phyloP scores from a whole-genome alignment of 345 rosid genomes.

The Salix brachista region DNA sequence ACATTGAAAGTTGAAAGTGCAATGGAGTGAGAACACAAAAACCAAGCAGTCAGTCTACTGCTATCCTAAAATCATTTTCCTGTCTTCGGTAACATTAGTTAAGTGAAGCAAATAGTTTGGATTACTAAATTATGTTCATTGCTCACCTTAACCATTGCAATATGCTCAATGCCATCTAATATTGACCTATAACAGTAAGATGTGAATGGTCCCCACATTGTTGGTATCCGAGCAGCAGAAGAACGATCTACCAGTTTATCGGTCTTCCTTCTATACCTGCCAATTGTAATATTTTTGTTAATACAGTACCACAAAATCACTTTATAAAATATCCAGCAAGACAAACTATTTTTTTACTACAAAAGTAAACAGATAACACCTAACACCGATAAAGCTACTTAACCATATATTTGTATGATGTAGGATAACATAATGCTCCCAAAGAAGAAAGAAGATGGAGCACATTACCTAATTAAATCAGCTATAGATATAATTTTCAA shows the following conservation, averaged over 20 bases:
- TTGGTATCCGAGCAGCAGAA: constrained; percentile 76
- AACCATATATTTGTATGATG: not conserved
- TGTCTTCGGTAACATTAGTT: not conserved
- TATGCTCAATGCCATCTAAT: constrained; percentile 91
- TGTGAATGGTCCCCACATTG: constrained; percentile 90
- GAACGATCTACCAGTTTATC: constrained; percentile 72
- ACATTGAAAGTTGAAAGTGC: not conserved
- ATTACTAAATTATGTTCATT: not conserved
- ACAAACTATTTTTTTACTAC: not conserved
- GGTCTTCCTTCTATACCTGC: constrained; percentile 82
- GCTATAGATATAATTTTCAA: constrained; percentile 68
- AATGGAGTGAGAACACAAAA: not conserved
- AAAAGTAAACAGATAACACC: not conserved
- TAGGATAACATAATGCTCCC: not conserved
- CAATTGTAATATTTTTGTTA: not conserved
- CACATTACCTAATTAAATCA: constrained; percentile 65
- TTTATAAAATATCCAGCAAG: not conserved
- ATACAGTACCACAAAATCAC: not conserved
- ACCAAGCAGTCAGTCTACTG: not conserved
- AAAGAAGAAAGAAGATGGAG: not conserved
- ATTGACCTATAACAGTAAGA: constrained; percentile 73
- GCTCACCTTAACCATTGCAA: constrained; percentile 97
- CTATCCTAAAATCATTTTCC: not conserved
- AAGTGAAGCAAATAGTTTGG: not conserved
- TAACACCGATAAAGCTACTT: not conserved